A percentile compares a stretch with the other conserved stretches of the same genome.
Evolutionary conservation across 495 filamentous ascomycete genomes (phyloP).

Genomic region (Lindgomyces ingoldianus): DNA sequence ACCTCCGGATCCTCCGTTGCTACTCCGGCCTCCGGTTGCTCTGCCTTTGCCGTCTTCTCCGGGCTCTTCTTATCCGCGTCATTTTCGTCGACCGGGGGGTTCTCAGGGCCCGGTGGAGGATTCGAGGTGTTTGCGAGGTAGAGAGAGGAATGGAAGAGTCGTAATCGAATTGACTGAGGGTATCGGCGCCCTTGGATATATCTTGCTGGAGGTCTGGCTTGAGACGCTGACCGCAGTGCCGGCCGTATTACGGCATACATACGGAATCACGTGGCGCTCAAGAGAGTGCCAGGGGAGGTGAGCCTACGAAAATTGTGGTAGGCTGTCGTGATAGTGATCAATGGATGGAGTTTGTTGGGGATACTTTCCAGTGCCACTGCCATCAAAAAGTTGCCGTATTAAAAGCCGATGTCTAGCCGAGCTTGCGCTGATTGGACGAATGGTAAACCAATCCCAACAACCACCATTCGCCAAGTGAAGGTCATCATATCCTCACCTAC

Average conservation of each 20-base stretch:
- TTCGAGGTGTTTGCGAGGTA: conserved; percentile 18
- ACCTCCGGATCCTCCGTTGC: conserved; percentile 24
- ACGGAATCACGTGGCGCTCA: conserved; percentile 11
- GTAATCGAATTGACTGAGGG: conserved; percentile 16
- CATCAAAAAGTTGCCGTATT: too few species aligned
- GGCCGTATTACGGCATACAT: conserved; percentile 37
- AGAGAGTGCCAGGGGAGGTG: not conserved
- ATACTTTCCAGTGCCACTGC: too few species aligned
- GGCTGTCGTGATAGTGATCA: not conserved
- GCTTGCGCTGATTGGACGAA: too few species aligned
- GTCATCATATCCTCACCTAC: too few species aligned
- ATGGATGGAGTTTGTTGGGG: too few species aligned
- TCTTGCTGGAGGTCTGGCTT: conserved; percentile 27
- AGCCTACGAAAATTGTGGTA: conserved; percentile 6
- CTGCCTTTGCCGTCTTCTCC: conserved; percentile 12
- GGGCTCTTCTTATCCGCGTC: conserved; percentile 7
- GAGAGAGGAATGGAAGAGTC: conserved; percentile 35
- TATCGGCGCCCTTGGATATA: conserved; percentile 41
- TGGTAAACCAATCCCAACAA: too few species aligned
- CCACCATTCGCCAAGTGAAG: too few species aligned
- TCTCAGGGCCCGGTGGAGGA: conserved; percentile 32
- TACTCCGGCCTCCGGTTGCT: conserved; percentile 4
- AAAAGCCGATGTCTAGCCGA: too few species aligned
- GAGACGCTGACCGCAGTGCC: conserved; percentile 29
- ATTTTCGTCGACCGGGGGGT: conserved; percentile 17